A percentile compares a stretch with the other conserved stretches of the same genome.
Conservation (phyloP, 768 basidiomycete genomes). For the Leccinum ochraceum region DNA sequence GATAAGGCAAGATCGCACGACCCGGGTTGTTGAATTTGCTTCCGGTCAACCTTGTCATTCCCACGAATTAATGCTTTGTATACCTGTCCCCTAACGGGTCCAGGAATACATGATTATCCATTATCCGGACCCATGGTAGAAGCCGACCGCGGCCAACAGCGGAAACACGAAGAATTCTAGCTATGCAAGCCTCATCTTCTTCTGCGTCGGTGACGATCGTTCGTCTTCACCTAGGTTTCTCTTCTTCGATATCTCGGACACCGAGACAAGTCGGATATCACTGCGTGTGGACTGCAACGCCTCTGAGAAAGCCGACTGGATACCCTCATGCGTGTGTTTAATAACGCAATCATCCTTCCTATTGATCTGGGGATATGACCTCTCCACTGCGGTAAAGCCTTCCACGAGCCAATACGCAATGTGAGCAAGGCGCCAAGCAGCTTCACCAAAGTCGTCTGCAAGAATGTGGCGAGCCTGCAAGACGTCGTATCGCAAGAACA, state of each 20-base stretch:
- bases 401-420: not conserved
- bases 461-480: not conserved
- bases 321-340: not conserved
- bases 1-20: no score
- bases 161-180: not conserved
- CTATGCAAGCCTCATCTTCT: not conserved
- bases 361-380: not conserved
- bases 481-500: not conserved
- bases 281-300: not conserved
- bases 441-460: not conserved
- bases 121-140: not conserved
- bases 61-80: no score
- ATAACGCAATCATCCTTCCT: no score
- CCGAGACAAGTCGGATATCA: not conserved
- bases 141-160: no score
- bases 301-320: not conserved
- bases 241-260: not conserved
- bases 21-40: no score
- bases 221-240: not conserved
- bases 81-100: no score
- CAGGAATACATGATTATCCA: not conserved
- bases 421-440: not conserved
- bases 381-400: not conserved
- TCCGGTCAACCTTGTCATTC: no score
- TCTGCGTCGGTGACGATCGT: no score